Conservation (phyloP, 75 land plant species). For the Sequoiadendron giganteum region DNA sequence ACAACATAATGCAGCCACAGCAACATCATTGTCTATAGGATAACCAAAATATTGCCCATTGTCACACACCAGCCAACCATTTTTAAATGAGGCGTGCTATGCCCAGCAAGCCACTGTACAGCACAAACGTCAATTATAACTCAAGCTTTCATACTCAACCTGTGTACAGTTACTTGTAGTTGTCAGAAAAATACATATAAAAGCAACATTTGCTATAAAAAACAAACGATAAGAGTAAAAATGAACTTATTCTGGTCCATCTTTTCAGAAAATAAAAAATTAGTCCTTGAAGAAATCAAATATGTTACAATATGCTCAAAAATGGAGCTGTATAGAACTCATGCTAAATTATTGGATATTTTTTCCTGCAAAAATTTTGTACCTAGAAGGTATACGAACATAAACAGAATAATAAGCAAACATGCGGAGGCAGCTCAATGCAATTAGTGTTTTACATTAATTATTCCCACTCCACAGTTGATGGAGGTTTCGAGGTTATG, state of each 20-base stretch:
- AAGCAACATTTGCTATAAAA: neutral
- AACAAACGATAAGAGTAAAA: neutral
- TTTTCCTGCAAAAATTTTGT: neutral
- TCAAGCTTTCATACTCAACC: neutral
- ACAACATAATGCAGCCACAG: neutral
- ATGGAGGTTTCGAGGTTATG: constrained; percentile 98
- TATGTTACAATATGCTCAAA: neutral
- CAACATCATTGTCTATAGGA: neutral
- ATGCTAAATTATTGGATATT: neutral
- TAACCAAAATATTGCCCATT: neutral
- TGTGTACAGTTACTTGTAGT: neutral
- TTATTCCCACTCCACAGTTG: constrained; percentile 98
- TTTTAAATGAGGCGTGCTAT: neutral
- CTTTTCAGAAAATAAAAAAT: neutral
- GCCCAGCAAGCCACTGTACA: neutral
- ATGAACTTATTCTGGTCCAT: neutral
- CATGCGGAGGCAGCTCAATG: neutral
- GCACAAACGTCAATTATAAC: neutral
- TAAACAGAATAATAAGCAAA: neutral
- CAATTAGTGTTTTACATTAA: neutral
- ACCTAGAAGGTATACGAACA: neutral
- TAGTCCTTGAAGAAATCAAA: neutral
- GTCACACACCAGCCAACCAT: neutral
- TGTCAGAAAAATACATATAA: neutral
- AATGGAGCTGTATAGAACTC: neutral